A percentile compares a stretch with the other conserved stretches of the same genome.
Evolutionary conservation across 768 basidiomycete species (phyloP).

Genomic region (Podaxis sp.): DNA sequence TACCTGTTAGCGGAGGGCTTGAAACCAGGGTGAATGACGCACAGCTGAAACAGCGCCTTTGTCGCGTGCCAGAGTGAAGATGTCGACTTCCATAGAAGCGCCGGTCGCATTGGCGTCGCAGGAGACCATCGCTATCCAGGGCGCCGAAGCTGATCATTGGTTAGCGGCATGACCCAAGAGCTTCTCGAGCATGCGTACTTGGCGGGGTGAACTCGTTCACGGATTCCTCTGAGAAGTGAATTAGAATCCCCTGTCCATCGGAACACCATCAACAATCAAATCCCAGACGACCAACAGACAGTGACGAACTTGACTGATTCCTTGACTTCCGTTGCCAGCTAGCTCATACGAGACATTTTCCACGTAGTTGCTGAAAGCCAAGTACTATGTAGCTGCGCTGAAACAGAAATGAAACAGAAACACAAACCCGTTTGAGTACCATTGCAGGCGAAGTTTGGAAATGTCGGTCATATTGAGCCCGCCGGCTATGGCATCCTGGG

Average conservation of each 20-base stretch:
- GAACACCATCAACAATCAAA: conserved; percentile 4
- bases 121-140: conserved; percentile 88
- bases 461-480: conserved; percentile 50
- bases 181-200: conserved; percentile 25
- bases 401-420: not conserved
- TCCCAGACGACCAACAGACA: not conserved
- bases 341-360: conserved; percentile 60
- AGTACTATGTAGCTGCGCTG: not conserved
- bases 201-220: conserved; percentile 45
- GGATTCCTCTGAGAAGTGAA: conserved; percentile 74
- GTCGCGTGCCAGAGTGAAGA: conserved; percentile 78
- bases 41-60: conserved; percentile 81
- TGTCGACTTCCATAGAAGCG: conserved; percentile 56
- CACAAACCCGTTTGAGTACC: conserved; percentile 50
- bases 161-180: conserved; percentile 10
- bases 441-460: conserved; percentile 56
- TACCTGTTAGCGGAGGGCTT: not conserved
- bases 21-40: conserved; percentile 20
- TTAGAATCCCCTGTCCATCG: conserved; percentile 66
- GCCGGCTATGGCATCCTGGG: conserved; percentile 35
- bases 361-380: conserved; percentile 37
- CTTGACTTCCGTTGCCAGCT: conserved; percentile 42
- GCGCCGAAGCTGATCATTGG: conserved; percentile 52
- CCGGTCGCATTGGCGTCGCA: conserved; percentile 78
- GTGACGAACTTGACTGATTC: conserved; percentile 47